Conservation (phyloP, 2,329 filamentous ascomycete genomes). For the Bipolaris oryzae region DNA sequence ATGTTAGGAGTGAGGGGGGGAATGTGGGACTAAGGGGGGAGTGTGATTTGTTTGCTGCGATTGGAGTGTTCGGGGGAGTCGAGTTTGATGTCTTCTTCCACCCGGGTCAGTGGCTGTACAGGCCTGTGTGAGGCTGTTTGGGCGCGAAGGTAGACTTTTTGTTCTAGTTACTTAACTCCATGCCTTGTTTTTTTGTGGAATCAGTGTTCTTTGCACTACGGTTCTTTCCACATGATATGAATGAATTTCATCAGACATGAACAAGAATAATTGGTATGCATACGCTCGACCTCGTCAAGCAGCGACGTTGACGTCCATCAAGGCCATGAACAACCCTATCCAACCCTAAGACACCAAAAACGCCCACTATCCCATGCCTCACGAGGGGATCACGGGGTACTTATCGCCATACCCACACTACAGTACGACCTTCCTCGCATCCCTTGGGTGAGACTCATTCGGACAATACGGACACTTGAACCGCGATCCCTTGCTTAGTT, state of each 20-base stretch:
- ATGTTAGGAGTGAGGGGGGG: slow-evolving; percentile 65
- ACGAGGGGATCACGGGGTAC: background rate
- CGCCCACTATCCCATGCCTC: too few relatives aligned
- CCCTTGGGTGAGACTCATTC: slow-evolving; percentile 75
- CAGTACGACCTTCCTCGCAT: slow-evolving; percentile 60
- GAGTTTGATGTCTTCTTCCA: slow-evolving; percentile 71
- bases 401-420: slow-evolving; percentile 20
- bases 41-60: slow-evolving; percentile 71
- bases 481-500: slow-evolving; percentile 75
- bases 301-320: background rate
- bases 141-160: background rate
- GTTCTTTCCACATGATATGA: too few relatives aligned
- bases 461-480: slow-evolving; percentile 99
- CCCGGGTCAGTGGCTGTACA: slow-evolving; percentile 63
- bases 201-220: too few relatives aligned
- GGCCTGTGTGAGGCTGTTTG: slow-evolving; percentile 23
- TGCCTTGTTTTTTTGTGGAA: too few relatives aligned
- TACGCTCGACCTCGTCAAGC: background rate
- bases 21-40: slow-evolving; percentile 72
- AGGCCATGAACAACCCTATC: background rate
- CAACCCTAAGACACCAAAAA: background rate
- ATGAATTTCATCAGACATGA: background rate
- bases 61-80: slow-evolving; percentile 73
- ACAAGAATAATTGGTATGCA: background rate
- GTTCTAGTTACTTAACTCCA: too few relatives aligned